A percentile compares a stretch with the other conserved stretches of the same genome.
These are phyloP conservation scores for Yamadazyma tumulicola DNA, from an alignment of 805 yeast species.

Conservation along the genomic window DNA sequence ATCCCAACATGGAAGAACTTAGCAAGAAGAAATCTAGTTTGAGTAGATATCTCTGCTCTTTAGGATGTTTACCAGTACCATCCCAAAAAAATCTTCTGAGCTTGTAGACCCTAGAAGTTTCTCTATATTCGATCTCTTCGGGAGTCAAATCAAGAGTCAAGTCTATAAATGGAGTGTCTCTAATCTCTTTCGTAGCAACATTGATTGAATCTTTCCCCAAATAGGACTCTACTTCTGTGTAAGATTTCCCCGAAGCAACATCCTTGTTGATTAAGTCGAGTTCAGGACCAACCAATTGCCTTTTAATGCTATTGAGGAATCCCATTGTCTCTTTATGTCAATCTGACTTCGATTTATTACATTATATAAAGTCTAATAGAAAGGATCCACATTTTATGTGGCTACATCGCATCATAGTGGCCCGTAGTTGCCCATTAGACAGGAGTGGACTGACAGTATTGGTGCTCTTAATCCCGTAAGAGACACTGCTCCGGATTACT, in stretches of 20 bases:
- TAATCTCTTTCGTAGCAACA: conserved; percentile 1
- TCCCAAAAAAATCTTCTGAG: conserved; percentile 32
- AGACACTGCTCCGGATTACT: too few relatives aligned
- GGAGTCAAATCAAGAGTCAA: conserved; percentile 2
- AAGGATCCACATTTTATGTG: too few relatives aligned
- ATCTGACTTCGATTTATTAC: too few relatives aligned
- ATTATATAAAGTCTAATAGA: too few relatives aligned
- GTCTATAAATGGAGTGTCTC: conserved; percentile 4
- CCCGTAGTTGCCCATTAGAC: too few relatives aligned
- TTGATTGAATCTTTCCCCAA: background rate
- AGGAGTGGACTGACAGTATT: too few relatives aligned
- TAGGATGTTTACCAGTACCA: conserved; percentile 34
- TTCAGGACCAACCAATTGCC: conserved; percentile 2
- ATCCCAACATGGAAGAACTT: conserved; percentile 53
- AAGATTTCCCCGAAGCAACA: background rate
- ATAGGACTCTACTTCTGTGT: background rate
- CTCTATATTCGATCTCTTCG: conserved; percentile 1
- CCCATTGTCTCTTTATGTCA: too few relatives aligned
- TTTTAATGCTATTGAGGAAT: background rate
- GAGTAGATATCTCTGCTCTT: conserved; percentile 29
- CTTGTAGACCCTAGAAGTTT: conserved; percentile 1
- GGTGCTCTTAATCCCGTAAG: too few relatives aligned
- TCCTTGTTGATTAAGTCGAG: conserved; percentile 2
- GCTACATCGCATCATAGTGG: too few relatives aligned
- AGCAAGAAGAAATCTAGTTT: conserved; percentile 46